These are phyloP conservation scores for Ophiostoma sp. DNA, from an alignment of 2,329 filamentous ascomycete species.

Conservation along the genomic window DNA sequence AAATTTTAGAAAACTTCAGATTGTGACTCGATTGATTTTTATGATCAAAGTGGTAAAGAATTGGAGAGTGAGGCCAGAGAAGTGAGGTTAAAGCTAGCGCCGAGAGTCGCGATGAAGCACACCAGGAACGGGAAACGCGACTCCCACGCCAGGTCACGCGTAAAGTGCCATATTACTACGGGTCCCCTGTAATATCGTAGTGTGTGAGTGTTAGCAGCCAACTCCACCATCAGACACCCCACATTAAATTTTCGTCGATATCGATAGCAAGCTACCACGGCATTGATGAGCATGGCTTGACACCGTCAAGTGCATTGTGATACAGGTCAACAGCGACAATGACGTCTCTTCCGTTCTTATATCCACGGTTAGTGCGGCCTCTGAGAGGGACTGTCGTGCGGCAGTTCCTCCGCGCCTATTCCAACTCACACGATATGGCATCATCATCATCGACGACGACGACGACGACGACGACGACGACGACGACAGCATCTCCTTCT, in stretches of 20 bases:
- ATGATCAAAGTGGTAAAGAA: too few species aligned
- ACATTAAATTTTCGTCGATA: slow-evolving; percentile 7
- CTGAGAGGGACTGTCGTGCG: neutral
- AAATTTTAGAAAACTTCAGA: neutral
- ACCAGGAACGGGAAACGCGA: neutral
- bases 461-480: neutral
- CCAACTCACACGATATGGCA: neutral
- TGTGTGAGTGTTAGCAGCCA: neutral
- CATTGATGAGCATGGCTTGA: neutral
- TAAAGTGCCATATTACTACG: slow-evolving; percentile 15
- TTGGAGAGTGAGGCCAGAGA: neutral
- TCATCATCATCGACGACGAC: neutral
- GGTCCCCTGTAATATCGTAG: neutral
- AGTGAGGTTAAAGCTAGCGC: neutral
- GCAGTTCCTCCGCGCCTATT: neutral
- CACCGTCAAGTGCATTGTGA: neutral
- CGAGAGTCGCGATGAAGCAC: slow-evolving; percentile 1
- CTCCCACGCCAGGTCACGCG: slow-evolving; percentile 18
- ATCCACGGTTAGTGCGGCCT: neutral
- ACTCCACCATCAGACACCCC: neutral
- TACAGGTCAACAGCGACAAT: neutral
- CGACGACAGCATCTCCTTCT: neutral
- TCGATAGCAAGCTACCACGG: neutral
- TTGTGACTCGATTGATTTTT: too few species aligned
- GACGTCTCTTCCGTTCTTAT: slow-evolving; percentile 12